A percentile compares a stretch with the other conserved stretches of the same genome.
These are phyloP conservation scores for Lizonia empirigonia DNA, from an alignment of 2,329 filamentous ascomycete genomes.

Conservation along the genomic window DNA sequence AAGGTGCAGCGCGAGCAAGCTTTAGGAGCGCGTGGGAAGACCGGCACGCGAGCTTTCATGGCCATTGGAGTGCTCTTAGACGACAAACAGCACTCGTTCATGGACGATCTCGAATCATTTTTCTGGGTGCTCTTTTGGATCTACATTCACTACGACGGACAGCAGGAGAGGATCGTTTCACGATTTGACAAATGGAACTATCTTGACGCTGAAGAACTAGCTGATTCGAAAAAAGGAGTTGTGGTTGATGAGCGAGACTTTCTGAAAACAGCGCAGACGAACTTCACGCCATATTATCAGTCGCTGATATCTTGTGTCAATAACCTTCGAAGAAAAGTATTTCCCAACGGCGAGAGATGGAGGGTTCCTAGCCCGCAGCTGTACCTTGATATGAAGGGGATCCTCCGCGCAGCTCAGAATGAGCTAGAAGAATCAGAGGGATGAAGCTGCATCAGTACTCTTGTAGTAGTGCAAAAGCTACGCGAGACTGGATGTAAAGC, in stretches of 20 bases:
- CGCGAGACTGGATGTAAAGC: neutral
- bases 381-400: slow-evolving; percentile 13
- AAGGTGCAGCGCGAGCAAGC: slow-evolving; percentile 38
- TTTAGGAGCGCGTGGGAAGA: slow-evolving; percentile 49
- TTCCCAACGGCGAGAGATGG: no score
- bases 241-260: neutral
- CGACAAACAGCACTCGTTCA: slow-evolving; percentile 52
- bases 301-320: neutral
- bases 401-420: slow-evolving; percentile 9
- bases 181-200: neutral
- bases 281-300: neutral
- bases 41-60: slow-evolving; percentile 46
- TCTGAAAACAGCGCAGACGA: neutral
- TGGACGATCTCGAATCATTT: slow-evolving; percentile 58
- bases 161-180: no score
- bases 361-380: slow-evolving; percentile 12
- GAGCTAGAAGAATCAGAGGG: neutral
- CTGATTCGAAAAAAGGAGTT: no score
- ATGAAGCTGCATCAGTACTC: neutral
- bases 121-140: slow-evolving; percentile 58
- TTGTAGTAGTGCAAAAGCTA: neutral
- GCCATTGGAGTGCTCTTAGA: slow-evolving; percentile 51
- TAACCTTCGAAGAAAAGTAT: no score
- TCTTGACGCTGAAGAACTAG: neutral
- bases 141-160: slow-evolving; percentile 52